Base-by-base conservation (phyloP, 2,329 filamentous ascomycete species). In the Akanthomyces lecanii region DNA sequence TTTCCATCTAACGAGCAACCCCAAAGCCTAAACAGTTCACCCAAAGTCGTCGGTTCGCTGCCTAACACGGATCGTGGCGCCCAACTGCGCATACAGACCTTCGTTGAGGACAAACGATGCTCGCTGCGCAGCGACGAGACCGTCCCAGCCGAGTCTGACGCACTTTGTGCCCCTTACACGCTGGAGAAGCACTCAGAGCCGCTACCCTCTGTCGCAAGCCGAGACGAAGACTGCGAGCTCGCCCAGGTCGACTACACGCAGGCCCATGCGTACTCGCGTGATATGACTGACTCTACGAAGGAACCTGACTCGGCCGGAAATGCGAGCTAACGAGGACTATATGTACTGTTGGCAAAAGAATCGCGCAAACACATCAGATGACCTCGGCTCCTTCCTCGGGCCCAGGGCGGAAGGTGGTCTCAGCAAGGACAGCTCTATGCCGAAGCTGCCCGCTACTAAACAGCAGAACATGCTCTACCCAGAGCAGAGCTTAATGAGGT, bases 241-340 rank as follows among this genome's bases (percentile, higher is more conserved):
- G 66, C 69, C 63, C 76, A 76, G 65, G 67, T 69, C 44, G 79
- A 79, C 63, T 82, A 82, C 68, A 75, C 78, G 12, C 82, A 85
- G 53, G 80, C 79, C 5, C 77, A 84, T 2, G 78, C 82, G 0
- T 81, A 83, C 40, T 89, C 85, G 62, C 72, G 93, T 40, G 93
- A 98, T n/a, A n/a, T n/a, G n/a, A 74, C 97, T 97, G 93, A 98
- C 95, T 3, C 78, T 98, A 55, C 90, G 93, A 55, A 96, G 98
- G 92, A 98, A 94, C 0, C 82, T 98, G 62, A 98, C 95, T 4
- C 83, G 93, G 53, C 90, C 92, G 0, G 94, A 98, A 72, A 82
- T 98, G 55, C 87, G 92, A 47, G 88, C 88, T 4, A 82, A 88
- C 66, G 89, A 94, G 65, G 85, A 89, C 14, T 81, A 88, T 65